Percentiles rank a stretch among this genome's conserved stretches.
phyloP scores from a whole-genome alignment of 2,329 filamentous ascomycete genomes.

The Sclerotinia nivalis region DNA sequence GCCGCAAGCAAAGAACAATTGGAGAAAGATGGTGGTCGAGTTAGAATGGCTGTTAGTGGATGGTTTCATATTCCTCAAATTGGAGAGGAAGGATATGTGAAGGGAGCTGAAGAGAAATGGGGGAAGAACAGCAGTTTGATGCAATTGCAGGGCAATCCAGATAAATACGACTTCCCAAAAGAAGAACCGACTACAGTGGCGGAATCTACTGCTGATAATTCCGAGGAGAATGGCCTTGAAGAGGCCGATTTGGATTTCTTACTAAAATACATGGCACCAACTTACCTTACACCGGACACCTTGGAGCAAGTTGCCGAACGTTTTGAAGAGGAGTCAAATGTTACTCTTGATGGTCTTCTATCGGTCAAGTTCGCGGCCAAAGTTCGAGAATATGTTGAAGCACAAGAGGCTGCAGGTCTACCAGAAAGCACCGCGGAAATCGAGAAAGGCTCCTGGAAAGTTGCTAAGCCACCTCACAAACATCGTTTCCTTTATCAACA shows the following conservation, averaged over 20 bases:
- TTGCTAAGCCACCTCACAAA: slow-evolving; percentile 90
- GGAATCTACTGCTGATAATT: slow-evolving; percentile 25
- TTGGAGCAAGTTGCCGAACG: slow-evolving; percentile 77
- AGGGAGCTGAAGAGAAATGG: slow-evolving; percentile 84
- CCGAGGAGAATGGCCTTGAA: slow-evolving; percentile 62
- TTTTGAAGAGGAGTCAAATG: slow-evolving; percentile 80
- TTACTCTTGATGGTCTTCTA: slow-evolving; percentile 78
- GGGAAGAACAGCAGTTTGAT: slow-evolving; percentile 88
- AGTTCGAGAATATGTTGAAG: slow-evolving; percentile 70
- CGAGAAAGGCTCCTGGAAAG: slow-evolving; percentile 65
- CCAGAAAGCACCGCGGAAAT: slow-evolving; percentile 54
- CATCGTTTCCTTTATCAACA: slow-evolving; percentile 87
- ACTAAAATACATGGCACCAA: slow-evolving; percentile 84
- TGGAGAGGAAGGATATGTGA: slow-evolving; percentile 87
- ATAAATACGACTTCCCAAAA: slow-evolving; percentile 82
- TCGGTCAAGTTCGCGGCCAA: slow-evolving; percentile 73
- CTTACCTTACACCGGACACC: slow-evolving; percentile 89
- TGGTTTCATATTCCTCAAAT: slow-evolving; percentile 98
- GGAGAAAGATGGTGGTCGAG: slow-evolving; percentile 68
- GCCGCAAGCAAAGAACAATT: slow-evolving; percentile 59
- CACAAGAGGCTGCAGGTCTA: slow-evolving; percentile 56
- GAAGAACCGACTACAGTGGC: slow-evolving; percentile 54
- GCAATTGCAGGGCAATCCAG: slow-evolving; percentile 88
- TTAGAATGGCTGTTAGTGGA: slow-evolving; percentile 96
- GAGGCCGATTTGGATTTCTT: slow-evolving; percentile 85